A percentile compares a stretch with the other conserved stretches of the same genome.
phyloP scores from a whole-genome alignment of 345 rosid species.

The Diplotaxis tenuifolia region DNA sequence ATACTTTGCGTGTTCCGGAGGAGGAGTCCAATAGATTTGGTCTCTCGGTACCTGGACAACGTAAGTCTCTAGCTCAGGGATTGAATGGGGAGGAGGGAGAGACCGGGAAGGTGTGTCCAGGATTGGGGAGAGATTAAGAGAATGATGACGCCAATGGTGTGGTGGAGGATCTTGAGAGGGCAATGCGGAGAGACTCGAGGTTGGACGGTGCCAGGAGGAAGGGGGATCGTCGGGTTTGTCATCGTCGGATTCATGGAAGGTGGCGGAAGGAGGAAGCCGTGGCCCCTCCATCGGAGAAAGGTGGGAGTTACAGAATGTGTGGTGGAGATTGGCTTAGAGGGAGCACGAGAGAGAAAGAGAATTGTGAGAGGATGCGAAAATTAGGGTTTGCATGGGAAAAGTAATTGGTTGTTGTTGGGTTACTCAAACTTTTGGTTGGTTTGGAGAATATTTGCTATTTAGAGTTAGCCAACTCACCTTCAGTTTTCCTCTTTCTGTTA shows the following conservation, averaged over 20 bases:
- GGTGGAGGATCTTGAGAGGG: conserved; percentile 30
- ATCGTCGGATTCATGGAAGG: conserved; percentile 22
- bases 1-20: conserved; percentile 53
- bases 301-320: conserved; percentile 36
- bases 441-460: conserved; percentile 27
- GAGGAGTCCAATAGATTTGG: conserved; percentile 62
- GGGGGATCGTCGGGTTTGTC: conserved; percentile 27
- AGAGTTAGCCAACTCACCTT: conserved; percentile 24
- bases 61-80: conserved; percentile 39
- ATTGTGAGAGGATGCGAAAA: conserved; percentile 25
- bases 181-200: conserved; percentile 28
- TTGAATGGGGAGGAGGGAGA: conserved; percentile 21
- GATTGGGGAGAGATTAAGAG: conserved; percentile 26
- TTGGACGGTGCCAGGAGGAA: conserved; percentile 31
- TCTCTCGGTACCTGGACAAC: conserved; percentile 67
- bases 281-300: conserved; percentile 61
- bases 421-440: conserved; percentile 29
- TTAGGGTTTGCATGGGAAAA: conserved; percentile 47
- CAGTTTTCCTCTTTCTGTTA: conserved; percentile 17
- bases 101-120: not conserved
- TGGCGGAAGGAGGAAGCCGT: conserved; percentile 41
- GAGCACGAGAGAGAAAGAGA: conserved; percentile 17
- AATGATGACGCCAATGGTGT: conserved; percentile 33
- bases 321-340: conserved; percentile 35
- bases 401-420: conserved; percentile 36